Base-by-base conservation (phyloP, 192 early-diverging fungal species). In the Entomortierella beljakovae region DNA sequence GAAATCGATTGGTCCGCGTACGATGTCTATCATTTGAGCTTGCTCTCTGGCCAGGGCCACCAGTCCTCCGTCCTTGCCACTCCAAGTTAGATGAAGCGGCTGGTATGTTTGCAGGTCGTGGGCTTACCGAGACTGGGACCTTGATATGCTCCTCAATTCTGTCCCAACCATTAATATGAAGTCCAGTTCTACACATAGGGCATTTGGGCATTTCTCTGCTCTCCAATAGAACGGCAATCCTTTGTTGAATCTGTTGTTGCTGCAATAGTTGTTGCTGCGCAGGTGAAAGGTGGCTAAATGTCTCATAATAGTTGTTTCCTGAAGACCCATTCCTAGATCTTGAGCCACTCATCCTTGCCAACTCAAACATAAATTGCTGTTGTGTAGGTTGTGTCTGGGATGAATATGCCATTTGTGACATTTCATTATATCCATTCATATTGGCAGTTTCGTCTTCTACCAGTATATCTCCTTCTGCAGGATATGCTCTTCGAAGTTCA, bases 111-210 rank as follows among this genome's bases (percentile, higher is more conserved):
- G 46, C 29, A 35, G 60, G 59, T 38, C 60, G 73, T 22, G 46
- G 48, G 18, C 66, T 46, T 25, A 68, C 61, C 16, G 60, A 50
- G 23, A 68, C 60, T 2, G 66, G 73, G 49, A 77, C 55, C 48
- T 77, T 77, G 60, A 77, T 62, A 46, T 58, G 66, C 42, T 77
- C 73, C 29, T 77, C 73, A n/a, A 69, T 63, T 37, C 66, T 68
- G 48, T 77, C 73, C 73, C 73, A 77, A 22, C 66, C 73, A 53
- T 66, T 67, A 31, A 77, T 77, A 3, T 77, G 73, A 16, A 77
- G 73, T 18, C 60, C 53, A 7, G 73, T 77, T 10, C 73, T 65
- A 55, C 73, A 77, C 73, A 77, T 77, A 0, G 73, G 73, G 23
- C 73, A 77, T 55, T 77, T 77, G 6, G 73, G 73, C 66, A 77